These are phyloP conservation scores for Daldinia concentrica DNA, from an alignment of 495 filamentous ascomycete species.

Conservation along the genomic window DNA sequence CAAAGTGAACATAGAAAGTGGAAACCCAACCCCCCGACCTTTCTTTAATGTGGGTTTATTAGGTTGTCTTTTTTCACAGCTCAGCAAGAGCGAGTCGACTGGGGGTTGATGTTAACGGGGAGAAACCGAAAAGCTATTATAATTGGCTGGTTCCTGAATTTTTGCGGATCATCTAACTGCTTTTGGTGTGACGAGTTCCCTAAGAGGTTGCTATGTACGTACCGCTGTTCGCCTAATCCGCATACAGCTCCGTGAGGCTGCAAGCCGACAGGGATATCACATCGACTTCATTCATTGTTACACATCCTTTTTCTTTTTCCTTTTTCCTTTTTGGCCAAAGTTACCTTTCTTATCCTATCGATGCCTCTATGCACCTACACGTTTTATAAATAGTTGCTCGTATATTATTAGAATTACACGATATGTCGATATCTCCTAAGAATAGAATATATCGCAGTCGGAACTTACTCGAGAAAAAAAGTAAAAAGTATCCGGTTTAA, in stretches of 20 bases:
- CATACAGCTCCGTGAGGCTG: constrained; percentile 35
- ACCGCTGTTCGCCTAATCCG: constrained; percentile 6
- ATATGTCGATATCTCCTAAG: neutral
- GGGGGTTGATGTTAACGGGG: constrained; percentile 36
- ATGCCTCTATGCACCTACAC: neutral
- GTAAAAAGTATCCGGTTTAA: neutral
- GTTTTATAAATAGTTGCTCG: neutral
- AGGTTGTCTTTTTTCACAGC: neutral
- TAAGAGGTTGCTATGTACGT: constrained; percentile 14
- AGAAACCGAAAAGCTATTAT: constrained; percentile 35
- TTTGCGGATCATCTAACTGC: constrained; percentile 26
- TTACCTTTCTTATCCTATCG: too few relatives aligned
- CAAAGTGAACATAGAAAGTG: constrained; percentile 12
- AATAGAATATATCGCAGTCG: neutral
- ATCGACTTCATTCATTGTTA: constrained; percentile 12
- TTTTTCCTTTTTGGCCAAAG: too few relatives aligned
- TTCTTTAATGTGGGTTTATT: constrained; percentile 20
- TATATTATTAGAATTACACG: neutral
- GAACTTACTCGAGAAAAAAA: neutral
- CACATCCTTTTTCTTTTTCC: constrained; percentile 1
- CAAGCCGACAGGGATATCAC: constrained; percentile 36
- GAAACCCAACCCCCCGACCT: constrained; percentile 31
- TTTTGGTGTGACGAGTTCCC: constrained; percentile 33
- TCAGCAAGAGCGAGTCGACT: constrained; percentile 11
- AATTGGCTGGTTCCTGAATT: constrained; percentile 40